phyloP scores from a whole-genome alignment of 495 filamentous ascomycete genomes.

The Oidiodendron maius region DNA sequence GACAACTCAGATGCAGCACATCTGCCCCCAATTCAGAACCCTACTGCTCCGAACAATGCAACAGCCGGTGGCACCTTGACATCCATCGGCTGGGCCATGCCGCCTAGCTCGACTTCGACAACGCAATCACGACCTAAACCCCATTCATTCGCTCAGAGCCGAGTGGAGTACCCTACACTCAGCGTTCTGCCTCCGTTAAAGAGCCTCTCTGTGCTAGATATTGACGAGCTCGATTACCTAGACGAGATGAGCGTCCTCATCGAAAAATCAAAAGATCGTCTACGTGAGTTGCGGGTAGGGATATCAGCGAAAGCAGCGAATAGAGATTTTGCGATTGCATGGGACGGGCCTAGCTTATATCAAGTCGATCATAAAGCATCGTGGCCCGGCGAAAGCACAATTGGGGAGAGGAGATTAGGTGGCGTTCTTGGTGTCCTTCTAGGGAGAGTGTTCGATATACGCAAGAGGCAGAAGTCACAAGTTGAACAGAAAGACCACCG shows the following conservation, averaged over 20 bases:
- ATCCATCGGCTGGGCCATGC: slow-evolving; percentile 34
- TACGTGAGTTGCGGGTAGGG: slow-evolving; percentile 76
- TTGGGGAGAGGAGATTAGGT: slow-evolving; percentile 46
- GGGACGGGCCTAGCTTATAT: slow-evolving; percentile 50
- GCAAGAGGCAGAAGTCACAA: slow-evolving; percentile 25
- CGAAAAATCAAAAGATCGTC: slow-evolving; percentile 57
- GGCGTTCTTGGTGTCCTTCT: slow-evolving; percentile 72
- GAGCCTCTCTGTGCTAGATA: slow-evolving; percentile 77
- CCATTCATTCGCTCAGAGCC: slow-evolving; percentile 33
- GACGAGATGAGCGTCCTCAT: slow-evolving; percentile 86
- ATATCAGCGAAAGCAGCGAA: slow-evolving; percentile 56
- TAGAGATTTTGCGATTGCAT: slow-evolving; percentile 53
- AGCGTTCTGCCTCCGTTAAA: slow-evolving; percentile 77
- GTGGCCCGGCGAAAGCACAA: slow-evolving; percentile 43
- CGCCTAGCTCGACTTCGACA: slow-evolving; percentile 19
- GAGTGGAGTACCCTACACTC: slow-evolving; percentile 78
- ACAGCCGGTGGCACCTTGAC: slow-evolving; percentile 34
- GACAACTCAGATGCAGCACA: slow-evolving; percentile 51
- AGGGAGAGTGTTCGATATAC: slow-evolving; percentile 58
- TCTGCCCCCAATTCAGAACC: slow-evolving; percentile 13
- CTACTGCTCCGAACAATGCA: slow-evolving; percentile 13
- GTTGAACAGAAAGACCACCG: slow-evolving; percentile 9
- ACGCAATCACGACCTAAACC: slow-evolving; percentile 9
- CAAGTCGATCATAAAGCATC: slow-evolving; percentile 50
- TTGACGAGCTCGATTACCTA: slow-evolving; percentile 82